phyloP scores from a whole-genome alignment of 257 asterid species.

The Solanum arcanum region DNA sequence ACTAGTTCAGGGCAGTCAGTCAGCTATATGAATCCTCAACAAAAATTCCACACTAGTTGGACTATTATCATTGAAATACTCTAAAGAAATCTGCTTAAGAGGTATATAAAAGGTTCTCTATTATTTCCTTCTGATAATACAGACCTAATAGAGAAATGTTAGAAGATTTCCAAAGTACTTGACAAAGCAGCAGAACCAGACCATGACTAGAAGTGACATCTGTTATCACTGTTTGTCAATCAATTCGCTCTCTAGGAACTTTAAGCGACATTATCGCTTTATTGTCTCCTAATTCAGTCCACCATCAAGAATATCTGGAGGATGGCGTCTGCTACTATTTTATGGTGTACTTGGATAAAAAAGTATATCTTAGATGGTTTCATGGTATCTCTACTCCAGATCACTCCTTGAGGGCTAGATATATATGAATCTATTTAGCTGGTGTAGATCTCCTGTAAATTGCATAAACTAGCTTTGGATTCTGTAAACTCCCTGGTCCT shows the following conservation, averaged over 20 bases:
- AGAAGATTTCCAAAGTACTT: neutral
- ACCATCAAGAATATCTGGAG: neutral
- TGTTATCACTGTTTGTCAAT: neutral
- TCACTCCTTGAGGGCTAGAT: neutral
- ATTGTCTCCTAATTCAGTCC: neutral
- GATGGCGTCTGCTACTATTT: neutral
- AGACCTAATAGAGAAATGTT: neutral
- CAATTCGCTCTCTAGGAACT: neutral
- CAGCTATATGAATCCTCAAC: neutral
- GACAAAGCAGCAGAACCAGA: neutral
- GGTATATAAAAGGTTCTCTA: neutral
- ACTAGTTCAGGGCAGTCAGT: neutral
- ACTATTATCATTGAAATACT: neutral
- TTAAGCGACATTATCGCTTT: neutral
- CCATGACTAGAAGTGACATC: neutral
- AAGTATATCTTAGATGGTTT: neutral
- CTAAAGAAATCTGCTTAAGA: neutral
- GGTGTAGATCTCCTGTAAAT: neutral
- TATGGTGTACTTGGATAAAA: neutral
- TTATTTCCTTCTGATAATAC: neutral
- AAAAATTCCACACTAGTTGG: neutral
- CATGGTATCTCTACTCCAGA: neutral
- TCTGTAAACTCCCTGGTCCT: neutral
- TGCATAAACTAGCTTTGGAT: neutral
- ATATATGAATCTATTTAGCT: neutral